Base-by-base conservation (phyloP, 2,329 filamentous ascomycete genomes). In the Colletotrichum sp. region DNA sequence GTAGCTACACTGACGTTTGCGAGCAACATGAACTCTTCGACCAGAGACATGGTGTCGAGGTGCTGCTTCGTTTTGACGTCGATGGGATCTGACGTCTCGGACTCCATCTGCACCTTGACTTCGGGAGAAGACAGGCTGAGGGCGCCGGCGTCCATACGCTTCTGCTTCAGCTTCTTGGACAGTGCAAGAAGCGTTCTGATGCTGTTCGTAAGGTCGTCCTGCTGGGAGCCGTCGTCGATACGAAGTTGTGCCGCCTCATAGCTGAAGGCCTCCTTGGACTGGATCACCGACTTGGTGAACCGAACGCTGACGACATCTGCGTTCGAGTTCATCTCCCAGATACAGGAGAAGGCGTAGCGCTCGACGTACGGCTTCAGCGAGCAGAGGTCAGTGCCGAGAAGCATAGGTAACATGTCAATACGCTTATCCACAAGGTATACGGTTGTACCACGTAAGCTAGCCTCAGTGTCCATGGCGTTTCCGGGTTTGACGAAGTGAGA, bases 1-100 rank as follows among this genome's bases (percentile, higher is more conserved):
- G 93, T 91, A 8, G 96, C 97, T 34, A 99, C 98, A 80, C 94
- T 96, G 82, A 95, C 96, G 87, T 99, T 99, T 89, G 97, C 98
- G 84, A 99, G 94, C 82, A 99, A 89, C 97, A 99, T 99, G 89
- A 99, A 99, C 84, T 99, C 97, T 83, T 99, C 97, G 32, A 99
- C 98, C 7, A 99, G 91, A 26, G 96, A 98, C 88, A 99, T 99
- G 69, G 97, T 99, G 82, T 97, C 96, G 49, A 99, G 92, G 68
- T 96, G 92, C 80, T 96, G 91, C 87, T 99, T 99, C 8, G 96
- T 98, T 88, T 99, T 96, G 80, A 99, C 95, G 81, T 99, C 97
- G 71, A 98, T 94, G 1, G 97, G 96, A 82, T 99, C 97, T 2
- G 96, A 98, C 1, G 96, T 98, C 85, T 99, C 97, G 10, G 95